A percentile compares a stretch with the other conserved stretches of the same genome.
Evolutionary conservation across 2,329 filamentous ascomycete species (phyloP).

Genomic region (Xylariales sp.): DNA sequence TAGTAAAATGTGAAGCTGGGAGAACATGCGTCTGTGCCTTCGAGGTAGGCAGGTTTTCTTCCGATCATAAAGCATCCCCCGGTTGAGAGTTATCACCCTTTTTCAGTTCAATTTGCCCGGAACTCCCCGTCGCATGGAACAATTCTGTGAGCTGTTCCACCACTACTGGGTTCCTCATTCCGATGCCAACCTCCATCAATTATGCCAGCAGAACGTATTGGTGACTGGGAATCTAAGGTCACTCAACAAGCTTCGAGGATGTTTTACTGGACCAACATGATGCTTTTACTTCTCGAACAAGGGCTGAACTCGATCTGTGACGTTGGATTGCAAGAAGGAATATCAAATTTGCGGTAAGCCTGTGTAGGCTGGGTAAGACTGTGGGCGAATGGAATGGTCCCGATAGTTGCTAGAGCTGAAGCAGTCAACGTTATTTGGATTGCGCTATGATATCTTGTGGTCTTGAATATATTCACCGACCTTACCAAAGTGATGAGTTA

Average conservation of each 20-base stretch:
- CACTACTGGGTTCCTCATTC: too few species aligned
- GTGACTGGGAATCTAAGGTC: conserved; percentile 49
- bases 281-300: conserved; percentile 65
- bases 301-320: conserved; percentile 74
- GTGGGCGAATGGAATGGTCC: too few species aligned
- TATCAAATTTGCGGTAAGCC: conserved; percentile 66
- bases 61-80: too few species aligned
- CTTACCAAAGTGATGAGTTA: neutral
- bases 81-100: too few species aligned
- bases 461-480: conserved; percentile 42
- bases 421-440: conserved; percentile 66
- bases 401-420: conserved; percentile 53
- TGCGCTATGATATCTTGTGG: conserved; percentile 66
- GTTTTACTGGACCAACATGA: conserved; percentile 53
- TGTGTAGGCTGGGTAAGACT: too few species aligned
- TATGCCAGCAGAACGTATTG: conserved; percentile 29
- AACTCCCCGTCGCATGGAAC: too few species aligned
- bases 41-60: too few species aligned
- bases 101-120: too few species aligned
- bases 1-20: too few species aligned
- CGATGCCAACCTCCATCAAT: conserved; percentile 15
- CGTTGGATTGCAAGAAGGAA: conserved; percentile 55
- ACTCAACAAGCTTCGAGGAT: conserved; percentile 71
- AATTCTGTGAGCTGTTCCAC: too few species aligned
- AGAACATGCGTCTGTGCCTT: too few species aligned